phyloP scores from a whole-genome alignment of 768 basidiomycete genomes.

The Termitomyces eurrhizus region DNA sequence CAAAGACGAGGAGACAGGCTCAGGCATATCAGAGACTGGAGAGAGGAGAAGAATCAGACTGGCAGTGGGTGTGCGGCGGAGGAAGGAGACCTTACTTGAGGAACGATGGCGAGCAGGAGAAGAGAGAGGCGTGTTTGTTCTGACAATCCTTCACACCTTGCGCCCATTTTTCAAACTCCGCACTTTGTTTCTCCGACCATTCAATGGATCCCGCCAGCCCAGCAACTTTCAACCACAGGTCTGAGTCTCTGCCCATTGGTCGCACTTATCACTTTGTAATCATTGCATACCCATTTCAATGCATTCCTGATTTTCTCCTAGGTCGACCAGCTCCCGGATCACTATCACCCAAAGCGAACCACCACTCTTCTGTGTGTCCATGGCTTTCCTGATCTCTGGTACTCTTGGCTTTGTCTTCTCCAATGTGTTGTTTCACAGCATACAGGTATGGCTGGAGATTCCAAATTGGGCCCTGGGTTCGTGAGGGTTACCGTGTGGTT shows the following conservation, averaged over 20 bases:
- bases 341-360: constrained; percentile 34
- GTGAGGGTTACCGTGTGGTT: constrained; percentile 57
- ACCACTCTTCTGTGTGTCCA: constrained; percentile 70
- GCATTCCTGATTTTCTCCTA: constrained; percentile 12
- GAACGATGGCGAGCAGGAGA: background rate
- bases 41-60: constrained; percentile 18
- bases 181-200: constrained; percentile 21
- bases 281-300: background rate
- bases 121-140: constrained; percentile 16
- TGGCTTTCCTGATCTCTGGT: constrained; percentile 72
- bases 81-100: constrained; percentile 32
- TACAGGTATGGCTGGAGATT: constrained; percentile 71
- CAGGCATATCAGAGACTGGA: constrained; percentile 41
- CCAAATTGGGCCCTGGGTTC: constrained; percentile 70
- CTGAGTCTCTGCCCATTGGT: constrained; percentile 51
- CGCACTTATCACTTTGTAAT: constrained; percentile 62
- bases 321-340: constrained; percentile 56
- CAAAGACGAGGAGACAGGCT: constrained; percentile 32
- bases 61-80: constrained; percentile 7
- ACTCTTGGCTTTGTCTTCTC: constrained; percentile 6
- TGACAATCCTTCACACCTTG: constrained; percentile 9
- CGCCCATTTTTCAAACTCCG: constrained; percentile 23
- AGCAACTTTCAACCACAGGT: constrained; percentile 50
- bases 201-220: constrained; percentile 33
- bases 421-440: background rate